Evolutionary conservation across 1,139 yeast species (phyloP).

Genomic region (Diutina rugosa): DNA sequence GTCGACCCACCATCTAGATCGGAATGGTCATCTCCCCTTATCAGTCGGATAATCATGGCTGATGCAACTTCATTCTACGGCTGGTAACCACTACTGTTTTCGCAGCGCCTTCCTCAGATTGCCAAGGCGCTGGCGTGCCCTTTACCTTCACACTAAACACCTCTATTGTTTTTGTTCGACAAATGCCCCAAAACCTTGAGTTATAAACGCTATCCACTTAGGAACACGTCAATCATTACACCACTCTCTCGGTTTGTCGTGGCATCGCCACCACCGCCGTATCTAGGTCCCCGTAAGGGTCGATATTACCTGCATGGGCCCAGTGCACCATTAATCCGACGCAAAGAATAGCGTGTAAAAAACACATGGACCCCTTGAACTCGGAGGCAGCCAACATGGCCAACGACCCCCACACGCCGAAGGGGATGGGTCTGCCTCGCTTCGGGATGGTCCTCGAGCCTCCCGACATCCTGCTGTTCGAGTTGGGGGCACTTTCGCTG

Average conservation of each 20-base stretch:
- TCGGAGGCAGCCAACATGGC: background rate
- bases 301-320: background rate
- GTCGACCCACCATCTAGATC: no score
- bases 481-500: background rate
- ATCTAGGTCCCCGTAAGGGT: background rate
- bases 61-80: no score
- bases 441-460: background rate
- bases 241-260: background rate
- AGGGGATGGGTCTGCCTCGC: background rate
- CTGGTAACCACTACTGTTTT: no score
- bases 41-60: no score
- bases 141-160: no score
- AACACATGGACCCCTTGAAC: background rate
- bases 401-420: constrained; percentile 1
- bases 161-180: no score
- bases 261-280: background rate
- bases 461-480: background rate
- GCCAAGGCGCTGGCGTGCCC: no score
- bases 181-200: no score
- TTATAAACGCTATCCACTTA: no score
- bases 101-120: no score
- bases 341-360: background rate
- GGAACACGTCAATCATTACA: background rate
- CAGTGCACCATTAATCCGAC: background rate
- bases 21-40: no score